Percentiles rank a stretch among this genome's conserved stretches.
These are phyloP conservation scores for Aspergillus sp. DNA, from an alignment of 2,329 filamentous ascomycete species.

Conservation along the genomic window DNA sequence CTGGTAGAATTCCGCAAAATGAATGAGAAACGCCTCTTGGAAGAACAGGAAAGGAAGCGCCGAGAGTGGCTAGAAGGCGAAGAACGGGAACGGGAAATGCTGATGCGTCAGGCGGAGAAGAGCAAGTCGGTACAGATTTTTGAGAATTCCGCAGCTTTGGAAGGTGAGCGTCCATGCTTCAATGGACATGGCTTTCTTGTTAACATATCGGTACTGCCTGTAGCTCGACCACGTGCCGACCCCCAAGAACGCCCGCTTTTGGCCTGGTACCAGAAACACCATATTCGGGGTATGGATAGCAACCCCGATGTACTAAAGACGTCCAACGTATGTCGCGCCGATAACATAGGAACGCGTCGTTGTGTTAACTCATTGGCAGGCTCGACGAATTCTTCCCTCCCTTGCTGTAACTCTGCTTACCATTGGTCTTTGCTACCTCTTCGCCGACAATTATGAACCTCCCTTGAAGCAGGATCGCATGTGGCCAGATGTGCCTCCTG, in stretches of 20 bases:
- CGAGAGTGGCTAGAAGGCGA: constrained; percentile 48
- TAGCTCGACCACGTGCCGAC: constrained; percentile 32
- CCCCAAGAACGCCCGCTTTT: constrained; percentile 31
- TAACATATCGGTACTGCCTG: constrained; percentile 12
- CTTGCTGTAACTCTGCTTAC: constrained; percentile 32
- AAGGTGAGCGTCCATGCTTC: constrained; percentile 20
- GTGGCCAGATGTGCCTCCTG: constrained; percentile 43
- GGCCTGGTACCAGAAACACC: constrained; percentile 38
- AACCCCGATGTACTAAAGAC: constrained; percentile 26
- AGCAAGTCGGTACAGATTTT: constrained; percentile 31
- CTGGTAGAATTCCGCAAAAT: constrained; percentile 31
- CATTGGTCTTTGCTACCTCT: constrained; percentile 36
- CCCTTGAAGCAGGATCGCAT: constrained; percentile 42
- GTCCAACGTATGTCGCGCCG: constrained; percentile 25
- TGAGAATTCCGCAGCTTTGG: constrained; percentile 26
- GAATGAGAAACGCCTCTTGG: constrained; percentile 33
- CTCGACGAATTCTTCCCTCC: constrained; percentile 40
- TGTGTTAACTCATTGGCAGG: constrained; percentile 14
- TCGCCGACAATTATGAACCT: constrained; percentile 43
- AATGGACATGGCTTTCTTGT: neutral
- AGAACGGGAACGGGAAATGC: constrained; percentile 30
- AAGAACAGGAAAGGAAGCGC: constrained; percentile 42
- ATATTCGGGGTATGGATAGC: constrained; percentile 29
- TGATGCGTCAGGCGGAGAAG: constrained; percentile 23
- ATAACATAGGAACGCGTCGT: neutral